These are phyloP conservation scores for Colletotrichum endophyticum DNA, from an alignment of 2,329 filamentous ascomycete genomes.

Conservation along the genomic window DNA sequence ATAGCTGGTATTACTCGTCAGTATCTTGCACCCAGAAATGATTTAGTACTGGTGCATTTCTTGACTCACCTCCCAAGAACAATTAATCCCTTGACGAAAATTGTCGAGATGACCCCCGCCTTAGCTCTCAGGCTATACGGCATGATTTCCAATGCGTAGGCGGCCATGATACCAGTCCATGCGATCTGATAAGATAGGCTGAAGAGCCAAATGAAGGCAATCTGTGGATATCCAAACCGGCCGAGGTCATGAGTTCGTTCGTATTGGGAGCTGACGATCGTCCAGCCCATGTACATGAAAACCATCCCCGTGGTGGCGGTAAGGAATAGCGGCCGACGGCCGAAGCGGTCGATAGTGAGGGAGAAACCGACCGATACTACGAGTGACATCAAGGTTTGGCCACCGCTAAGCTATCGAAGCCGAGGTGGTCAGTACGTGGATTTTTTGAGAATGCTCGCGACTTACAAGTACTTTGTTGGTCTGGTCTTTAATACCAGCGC, in stretches of 20 bases:
- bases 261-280: not conserved
- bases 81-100: not conserved
- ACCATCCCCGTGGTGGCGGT: not conserved
- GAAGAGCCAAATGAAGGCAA: not conserved
- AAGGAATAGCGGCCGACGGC: not conserved
- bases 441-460: not conserved
- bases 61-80: not conserved
- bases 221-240: not conserved
- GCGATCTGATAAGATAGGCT: not conserved
- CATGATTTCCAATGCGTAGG: not conserved
- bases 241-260: not conserved
- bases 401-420: not conserved
- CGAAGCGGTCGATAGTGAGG: not conserved
- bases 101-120: not conserved
- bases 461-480: not conserved
- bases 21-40: not conserved
- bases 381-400: not conserved
- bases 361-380: not conserved
- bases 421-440: not conserved
- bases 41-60: no score
- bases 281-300: not conserved
- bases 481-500: not conserved
- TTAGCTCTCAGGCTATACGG: not conserved
- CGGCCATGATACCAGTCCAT: not conserved
- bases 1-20: not conserved